phyloP scores from a whole-genome alignment of 192 early-diverging fungal genomes.

The Backusella psychrophila region DNA sequence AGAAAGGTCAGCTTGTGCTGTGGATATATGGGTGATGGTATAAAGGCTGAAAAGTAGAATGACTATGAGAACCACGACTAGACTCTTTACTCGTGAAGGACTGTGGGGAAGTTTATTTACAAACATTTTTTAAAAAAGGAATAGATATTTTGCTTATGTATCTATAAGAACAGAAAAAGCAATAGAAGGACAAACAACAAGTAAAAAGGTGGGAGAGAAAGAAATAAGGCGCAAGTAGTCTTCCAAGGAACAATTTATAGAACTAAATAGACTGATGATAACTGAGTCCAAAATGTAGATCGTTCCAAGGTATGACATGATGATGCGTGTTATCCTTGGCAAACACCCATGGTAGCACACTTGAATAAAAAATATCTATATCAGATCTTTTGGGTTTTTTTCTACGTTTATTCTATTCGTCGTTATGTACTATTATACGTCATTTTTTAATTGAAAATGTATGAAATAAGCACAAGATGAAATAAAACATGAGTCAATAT shows the following conservation, averaged over 20 bases:
- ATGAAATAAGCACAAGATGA: not conserved
- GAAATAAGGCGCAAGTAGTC: not conserved
- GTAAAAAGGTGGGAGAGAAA: not conserved
- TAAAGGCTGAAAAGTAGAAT: not conserved
- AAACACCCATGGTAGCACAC: not conserved
- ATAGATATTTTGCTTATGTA: not conserved
- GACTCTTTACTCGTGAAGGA: not conserved
- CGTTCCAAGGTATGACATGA: slow-evolving; percentile 3
- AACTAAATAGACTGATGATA: not conserved
- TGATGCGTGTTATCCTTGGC: slow-evolving; percentile 1
- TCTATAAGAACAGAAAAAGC: not conserved
- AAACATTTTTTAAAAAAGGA: not conserved
- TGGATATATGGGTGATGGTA: not conserved
- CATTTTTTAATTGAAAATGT: not conserved
- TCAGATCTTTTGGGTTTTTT: not conserved
- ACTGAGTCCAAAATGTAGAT: slow-evolving; percentile 4
- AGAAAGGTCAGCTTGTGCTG: not conserved
- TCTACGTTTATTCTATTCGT: not conserved
- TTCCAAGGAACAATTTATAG: not conserved
- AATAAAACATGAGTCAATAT: not conserved
- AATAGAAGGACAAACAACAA: not conserved
- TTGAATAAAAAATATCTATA: not conserved
- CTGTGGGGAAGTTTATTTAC: not conserved
- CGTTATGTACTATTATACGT: not conserved
- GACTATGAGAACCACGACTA: not conserved